Conservation (phyloP, 1,284 basidiomycete genomes). For the Hemileia vastatrix region DNA sequence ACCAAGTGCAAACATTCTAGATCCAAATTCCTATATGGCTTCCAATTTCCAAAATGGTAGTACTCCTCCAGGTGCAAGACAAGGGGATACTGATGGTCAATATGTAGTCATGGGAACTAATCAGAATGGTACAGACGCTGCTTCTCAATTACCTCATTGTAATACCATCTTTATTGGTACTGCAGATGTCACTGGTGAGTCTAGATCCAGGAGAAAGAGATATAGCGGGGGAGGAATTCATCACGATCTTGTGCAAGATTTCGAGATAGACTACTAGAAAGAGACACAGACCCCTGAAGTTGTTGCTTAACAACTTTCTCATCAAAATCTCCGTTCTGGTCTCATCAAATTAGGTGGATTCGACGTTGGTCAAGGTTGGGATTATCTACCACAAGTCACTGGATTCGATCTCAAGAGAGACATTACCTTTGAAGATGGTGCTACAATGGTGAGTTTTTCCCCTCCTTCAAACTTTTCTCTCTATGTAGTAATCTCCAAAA, state of each 20-base stretch:
- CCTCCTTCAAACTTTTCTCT: too few relatives aligned
- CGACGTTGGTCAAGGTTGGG: slow-evolving; percentile 29
- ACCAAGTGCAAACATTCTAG: slow-evolving; percentile 11
- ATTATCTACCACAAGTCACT: slow-evolving; percentile 34
- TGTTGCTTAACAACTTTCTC: too few relatives aligned
- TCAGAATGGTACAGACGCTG: slow-evolving; percentile 32
- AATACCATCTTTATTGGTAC: slow-evolving; percentile 36
- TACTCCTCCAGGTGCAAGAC: slow-evolving; percentile 28
- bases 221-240: too few relatives aligned
- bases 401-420: slow-evolving; percentile 37
- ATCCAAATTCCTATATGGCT: slow-evolving; percentile 17
- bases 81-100: slow-evolving; percentile 32
- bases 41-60: slow-evolving; percentile 33
- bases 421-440: slow-evolving; percentile 24
- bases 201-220: not conserved
- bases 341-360: not conserved
- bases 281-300: too few relatives aligned
- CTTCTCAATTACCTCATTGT: slow-evolving; percentile 33
- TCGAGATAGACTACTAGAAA: too few relatives aligned
- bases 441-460: not conserved
- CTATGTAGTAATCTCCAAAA: too few relatives aligned
- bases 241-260: too few relatives aligned
- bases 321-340: too few relatives aligned
- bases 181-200: slow-evolving; percentile 30
- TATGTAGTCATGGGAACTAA: slow-evolving; percentile 30